Evolutionary conservation across 2,329 filamentous ascomycete genomes (phyloP).

Genomic region (Penicillium crustosum): DNA sequence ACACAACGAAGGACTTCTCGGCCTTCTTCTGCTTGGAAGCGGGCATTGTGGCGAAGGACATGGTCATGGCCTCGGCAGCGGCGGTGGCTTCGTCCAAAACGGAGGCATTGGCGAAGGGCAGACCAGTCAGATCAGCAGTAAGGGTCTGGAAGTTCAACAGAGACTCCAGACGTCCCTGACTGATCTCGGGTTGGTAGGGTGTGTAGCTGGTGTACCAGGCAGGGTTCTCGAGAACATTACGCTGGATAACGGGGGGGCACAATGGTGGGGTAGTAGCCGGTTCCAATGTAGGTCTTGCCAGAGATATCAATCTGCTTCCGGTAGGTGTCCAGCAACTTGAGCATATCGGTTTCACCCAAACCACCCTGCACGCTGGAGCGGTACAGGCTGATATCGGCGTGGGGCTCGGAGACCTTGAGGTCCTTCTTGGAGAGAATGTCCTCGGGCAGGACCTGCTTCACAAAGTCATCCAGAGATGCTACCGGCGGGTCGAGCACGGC

Average conservation of each 20-base stretch:
- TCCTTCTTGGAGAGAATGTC: constrained; percentile 71
- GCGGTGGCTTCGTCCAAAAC: constrained; percentile 89
- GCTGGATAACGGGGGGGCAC: constrained; percentile 86
- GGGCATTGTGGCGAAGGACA: constrained; percentile 77
- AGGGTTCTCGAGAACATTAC: constrained; percentile 88
- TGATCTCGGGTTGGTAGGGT: constrained; percentile 96
- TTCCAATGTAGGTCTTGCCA: constrained; percentile 71
- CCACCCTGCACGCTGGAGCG: constrained; percentile 41
- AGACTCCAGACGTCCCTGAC: constrained; percentile 88
- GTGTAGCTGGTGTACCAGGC: constrained; percentile 99
- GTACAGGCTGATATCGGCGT: constrained; percentile 44
- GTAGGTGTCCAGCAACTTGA: constrained; percentile 43
- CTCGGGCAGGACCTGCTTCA: constrained; percentile 76
- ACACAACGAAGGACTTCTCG: constrained; percentile 82
- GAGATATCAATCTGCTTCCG: constrained; percentile 60
- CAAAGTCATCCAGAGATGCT: constrained; percentile 74
- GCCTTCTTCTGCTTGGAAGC: constrained; percentile 68
- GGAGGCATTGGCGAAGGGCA: constrained; percentile 87
- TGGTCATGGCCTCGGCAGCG: constrained; percentile 92
- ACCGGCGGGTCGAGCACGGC: constrained; percentile 72
- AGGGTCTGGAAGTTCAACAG: constrained; percentile 95
- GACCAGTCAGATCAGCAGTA: constrained; percentile 80
- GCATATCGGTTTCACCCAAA: constrained; percentile 49
- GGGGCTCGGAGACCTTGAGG: constrained; percentile 57
- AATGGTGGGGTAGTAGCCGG: constrained; percentile 83